Evolutionary conservation across 2,329 filamentous ascomycete species (phyloP), one percentile per base, ranked within the genome.

Genomic region (Botrytis medusae): DNA sequence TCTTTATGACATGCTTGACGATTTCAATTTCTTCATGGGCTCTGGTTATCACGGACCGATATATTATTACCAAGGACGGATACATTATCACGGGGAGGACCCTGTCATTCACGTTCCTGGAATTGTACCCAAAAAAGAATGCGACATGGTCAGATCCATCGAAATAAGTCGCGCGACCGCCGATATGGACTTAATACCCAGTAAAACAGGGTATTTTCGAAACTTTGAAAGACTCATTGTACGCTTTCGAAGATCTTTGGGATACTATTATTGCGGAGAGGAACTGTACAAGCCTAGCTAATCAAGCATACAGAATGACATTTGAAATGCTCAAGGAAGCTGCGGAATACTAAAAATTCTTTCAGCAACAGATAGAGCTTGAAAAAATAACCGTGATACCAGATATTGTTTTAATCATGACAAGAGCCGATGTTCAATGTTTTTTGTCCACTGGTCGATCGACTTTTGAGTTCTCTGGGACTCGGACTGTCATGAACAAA

Each of bases 131-230:
- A 34, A 34, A 12, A 34, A 34, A 34, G 32, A 34, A 34, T 34
- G 57, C 34, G 32, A 37, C 32, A 60, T 60, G 9, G 57, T 60
- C 57, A 60, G 20, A 22, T 60, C 20, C 1, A 18, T 60, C 6
- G 16, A 22, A 34, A 2, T 59, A 2, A 32, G 4, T 3, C 0
- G 9, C 29, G 25, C 0, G n/a, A 4, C 20, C 0, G 0, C 7
- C 1, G 0, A 46, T 4, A 3, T 0, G 20, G 4, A 22, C 0
- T 46, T 3, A 18, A 2, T 25, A 10, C 46, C 25, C 22, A 22
- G 22, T 10, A 34, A 60, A 37, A 34, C 12, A 3, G 32, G 9
- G 4, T 60, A 37, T 14, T 60, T 60, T 22, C 9, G 18, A 22
- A 60, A 60, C 32, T 20, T 60, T 8, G 32, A 60, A 37, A 37